Evolutionary conservation across 768 basidiomycete genomes (phyloP).

Genomic region (Phanerochaete sordida): DNA sequence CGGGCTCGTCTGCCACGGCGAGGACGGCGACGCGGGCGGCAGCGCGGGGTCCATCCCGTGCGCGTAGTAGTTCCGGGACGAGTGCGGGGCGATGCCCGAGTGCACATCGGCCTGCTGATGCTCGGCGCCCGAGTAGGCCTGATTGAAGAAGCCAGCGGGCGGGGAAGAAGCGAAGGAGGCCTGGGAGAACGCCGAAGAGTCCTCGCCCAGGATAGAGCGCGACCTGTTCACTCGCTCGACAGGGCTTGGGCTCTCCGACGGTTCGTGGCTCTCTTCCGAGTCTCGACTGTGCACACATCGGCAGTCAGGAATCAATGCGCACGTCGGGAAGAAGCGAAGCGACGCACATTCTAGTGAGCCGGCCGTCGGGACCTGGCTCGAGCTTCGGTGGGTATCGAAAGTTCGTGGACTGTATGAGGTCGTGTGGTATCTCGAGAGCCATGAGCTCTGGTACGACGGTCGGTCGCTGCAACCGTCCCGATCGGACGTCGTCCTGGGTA

Average conservation of each 20-base stretch:
- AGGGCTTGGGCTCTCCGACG: slow-evolving; percentile 13
- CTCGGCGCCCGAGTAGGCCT: background rate
- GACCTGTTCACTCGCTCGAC: background rate
- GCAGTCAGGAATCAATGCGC: background rate
- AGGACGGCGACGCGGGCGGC: slow-evolving; percentile 1
- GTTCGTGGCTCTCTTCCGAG: slow-evolving; percentile 9
- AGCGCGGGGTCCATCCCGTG: background rate
- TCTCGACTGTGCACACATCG: slow-evolving; percentile 8
- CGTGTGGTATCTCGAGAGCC: slow-evolving; percentile 66
- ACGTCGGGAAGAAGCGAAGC: background rate
- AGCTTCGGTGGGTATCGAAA: slow-evolving; percentile 83
- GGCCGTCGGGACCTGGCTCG: slow-evolving; percentile 68
- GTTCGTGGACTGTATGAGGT: slow-evolving; percentile 75
- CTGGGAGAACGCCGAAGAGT: slow-evolving; percentile 20
- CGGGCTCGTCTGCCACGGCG: background rate
- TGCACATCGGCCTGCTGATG: background rate
- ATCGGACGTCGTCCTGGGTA: slow-evolving; percentile 71
- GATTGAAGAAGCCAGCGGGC: background rate
- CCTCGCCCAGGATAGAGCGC: slow-evolving; percentile 14
- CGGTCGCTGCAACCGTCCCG: slow-evolving; percentile 66
- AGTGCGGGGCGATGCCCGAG: background rate
- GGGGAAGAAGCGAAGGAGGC: slow-evolving; percentile 6
- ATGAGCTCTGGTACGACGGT: slow-evolving; percentile 70
- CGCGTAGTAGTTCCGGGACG: slow-evolving; percentile 4
- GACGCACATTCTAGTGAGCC: slow-evolving; percentile 61